Conservation (phyloP, 352 stramenopile genomes). For the Aphanomyces astaci region DNA sequence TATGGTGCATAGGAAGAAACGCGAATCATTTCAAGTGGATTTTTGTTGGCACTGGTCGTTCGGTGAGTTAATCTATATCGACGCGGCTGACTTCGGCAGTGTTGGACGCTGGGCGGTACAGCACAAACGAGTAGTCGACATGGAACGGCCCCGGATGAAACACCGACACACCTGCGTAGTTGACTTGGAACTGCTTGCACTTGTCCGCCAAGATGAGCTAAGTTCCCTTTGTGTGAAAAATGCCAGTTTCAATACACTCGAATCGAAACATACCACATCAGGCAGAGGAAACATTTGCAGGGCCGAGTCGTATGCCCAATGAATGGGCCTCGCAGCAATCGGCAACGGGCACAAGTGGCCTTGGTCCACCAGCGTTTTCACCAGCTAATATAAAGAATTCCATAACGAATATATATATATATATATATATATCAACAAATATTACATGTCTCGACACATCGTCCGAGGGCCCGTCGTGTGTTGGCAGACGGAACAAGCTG, state of each 20-base stretch:
- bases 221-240: too few relatives aligned
- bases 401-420: not conserved
- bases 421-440: not conserved
- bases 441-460: conserved; percentile 14
- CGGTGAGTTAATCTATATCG: conserved; percentile 28
- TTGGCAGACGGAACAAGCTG: conserved; percentile 55
- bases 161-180: conserved; percentile 69
- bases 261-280: conserved; percentile 77
- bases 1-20: too few relatives aligned
- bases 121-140: conserved; percentile 78
- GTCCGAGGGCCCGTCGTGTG: conserved; percentile 25
- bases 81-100: conserved; percentile 79
- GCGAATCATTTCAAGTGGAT: too few relatives aligned
- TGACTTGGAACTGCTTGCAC: conserved; percentile 74
- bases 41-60: too few relatives aligned
- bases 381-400: conserved; percentile 37
- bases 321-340: conserved; percentile 83
- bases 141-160: conserved; percentile 79
- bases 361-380: conserved; percentile 88
- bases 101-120: conserved; percentile 77
- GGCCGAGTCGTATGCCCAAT: conserved; percentile 90
- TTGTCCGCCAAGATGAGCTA: conserved; percentile 73
- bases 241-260: too few relatives aligned
- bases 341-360: conserved; percentile 88
- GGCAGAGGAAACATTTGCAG: conserved; percentile 90